A percentile compares a stretch with the other conserved stretches of the same genome.
Evolutionary conservation across 371 early-diverging fungal species (phyloP).

Genomic region (Actinomucor elegans): DNA sequence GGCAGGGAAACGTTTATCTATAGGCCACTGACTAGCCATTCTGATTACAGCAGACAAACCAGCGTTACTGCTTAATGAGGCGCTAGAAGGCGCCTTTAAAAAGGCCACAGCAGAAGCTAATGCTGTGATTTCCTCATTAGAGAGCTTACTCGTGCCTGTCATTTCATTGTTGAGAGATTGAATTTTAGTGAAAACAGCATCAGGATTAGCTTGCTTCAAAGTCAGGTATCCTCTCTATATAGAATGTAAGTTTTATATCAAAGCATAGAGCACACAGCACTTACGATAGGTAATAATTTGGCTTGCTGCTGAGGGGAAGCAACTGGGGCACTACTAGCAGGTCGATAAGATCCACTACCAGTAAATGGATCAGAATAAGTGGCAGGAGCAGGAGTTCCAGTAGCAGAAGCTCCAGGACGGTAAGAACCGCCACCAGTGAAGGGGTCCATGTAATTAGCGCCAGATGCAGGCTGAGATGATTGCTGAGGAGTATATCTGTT

Average conservation of each 20-base stretch:
- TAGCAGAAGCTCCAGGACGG: slow-evolving; percentile 7
- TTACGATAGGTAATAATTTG: slow-evolving; percentile 26
- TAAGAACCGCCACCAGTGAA: slow-evolving; percentile 49
- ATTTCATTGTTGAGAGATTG: slow-evolving; percentile 59
- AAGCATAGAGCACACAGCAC: too few relatives aligned
- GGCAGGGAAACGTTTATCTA: slow-evolving; percentile 75
- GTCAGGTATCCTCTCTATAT: slow-evolving; percentile 53
- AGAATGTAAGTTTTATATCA: neutral
- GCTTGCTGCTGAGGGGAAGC: slow-evolving; percentile 13
- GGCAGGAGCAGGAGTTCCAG: neutral
- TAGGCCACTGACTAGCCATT: slow-evolving; percentile 60
- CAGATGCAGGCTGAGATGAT: slow-evolving; percentile 5
- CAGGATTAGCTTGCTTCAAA: slow-evolving; percentile 72
- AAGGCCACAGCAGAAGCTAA: slow-evolving; percentile 38
- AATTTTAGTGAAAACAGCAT: slow-evolving; percentile 75
- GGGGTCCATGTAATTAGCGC: slow-evolving; percentile 34
- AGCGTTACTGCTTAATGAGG: neutral
- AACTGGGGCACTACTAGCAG: slow-evolving; percentile 4
- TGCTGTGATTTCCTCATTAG: slow-evolving; percentile 32
- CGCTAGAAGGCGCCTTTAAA: slow-evolving; percentile 35
- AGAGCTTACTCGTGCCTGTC: slow-evolving; percentile 19
- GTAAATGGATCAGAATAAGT: slow-evolving; percentile 36
- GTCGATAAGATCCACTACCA: slow-evolving; percentile 20
- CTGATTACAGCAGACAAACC: slow-evolving; percentile 35
- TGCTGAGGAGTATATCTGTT: slow-evolving; percentile 47